These are phyloP conservation scores for Actinidia arguta DNA, from an alignment of 179 eudicot genomes.

Conservation along the genomic window DNA sequence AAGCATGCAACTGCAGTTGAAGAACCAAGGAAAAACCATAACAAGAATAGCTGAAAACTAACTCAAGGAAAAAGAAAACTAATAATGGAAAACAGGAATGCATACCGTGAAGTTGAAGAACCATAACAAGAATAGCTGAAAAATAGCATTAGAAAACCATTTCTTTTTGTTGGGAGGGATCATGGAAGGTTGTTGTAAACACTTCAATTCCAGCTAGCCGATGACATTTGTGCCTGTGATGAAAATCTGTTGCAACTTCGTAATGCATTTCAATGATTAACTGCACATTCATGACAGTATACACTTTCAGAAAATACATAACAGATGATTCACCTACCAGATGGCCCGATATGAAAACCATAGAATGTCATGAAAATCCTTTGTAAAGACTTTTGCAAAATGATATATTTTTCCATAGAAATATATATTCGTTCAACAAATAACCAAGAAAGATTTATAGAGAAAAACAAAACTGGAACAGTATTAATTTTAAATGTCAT, in stretches of 20 bases:
- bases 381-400: too few species aligned
- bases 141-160: background rate
- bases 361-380: too few species aligned
- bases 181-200: slow-evolving; percentile 31
- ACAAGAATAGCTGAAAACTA: background rate
- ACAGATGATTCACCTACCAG: background rate
- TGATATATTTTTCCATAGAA: too few species aligned
- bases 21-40: too few species aligned
- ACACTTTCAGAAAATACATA: slow-evolving; percentile 12
- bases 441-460: too few species aligned
- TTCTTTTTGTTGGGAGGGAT: too few species aligned
- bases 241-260: slow-evolving; percentile 79
- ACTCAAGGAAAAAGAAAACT: background rate
- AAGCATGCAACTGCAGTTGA: background rate
- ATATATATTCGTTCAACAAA: too few species aligned
- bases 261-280: slow-evolving; percentile 90
- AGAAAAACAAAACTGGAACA: too few species aligned
- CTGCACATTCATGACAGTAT: slow-evolving; percentile 50
- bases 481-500: background rate
- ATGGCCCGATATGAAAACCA: background rate
- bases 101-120: background rate
- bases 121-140: background rate
- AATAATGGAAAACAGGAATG: background rate
- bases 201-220: slow-evolving; percentile 90
- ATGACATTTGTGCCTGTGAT: slow-evolving; percentile 77